These are phyloP conservation scores for Aquilaria sinensis DNA, from an alignment of 345 rosid species.

Conservation along the genomic window DNA sequence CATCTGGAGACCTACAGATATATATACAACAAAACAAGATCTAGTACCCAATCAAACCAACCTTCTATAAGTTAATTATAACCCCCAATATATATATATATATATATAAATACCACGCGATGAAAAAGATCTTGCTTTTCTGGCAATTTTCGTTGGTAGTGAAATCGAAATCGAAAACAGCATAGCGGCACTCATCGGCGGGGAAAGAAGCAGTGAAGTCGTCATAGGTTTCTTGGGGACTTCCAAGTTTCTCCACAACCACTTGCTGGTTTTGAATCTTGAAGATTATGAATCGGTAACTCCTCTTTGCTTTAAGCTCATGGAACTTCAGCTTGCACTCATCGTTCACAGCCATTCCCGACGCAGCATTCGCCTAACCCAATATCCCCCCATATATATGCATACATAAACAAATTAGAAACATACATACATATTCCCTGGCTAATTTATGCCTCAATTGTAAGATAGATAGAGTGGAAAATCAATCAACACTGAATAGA, in stretches of 20 bases:
- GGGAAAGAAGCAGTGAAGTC: conserved; percentile 71
- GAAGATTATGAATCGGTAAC: conserved; percentile 73
- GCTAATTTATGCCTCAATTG: too few species aligned
- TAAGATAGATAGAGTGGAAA: neutral
- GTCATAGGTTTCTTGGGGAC: conserved; percentile 63
- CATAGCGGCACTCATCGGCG: conserved; percentile 82
- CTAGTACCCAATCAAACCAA: too few species aligned
- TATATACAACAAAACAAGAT: too few species aligned
- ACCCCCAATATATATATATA: too few species aligned
- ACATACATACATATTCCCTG: too few species aligned
- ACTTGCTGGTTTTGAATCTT: conserved; percentile 82
- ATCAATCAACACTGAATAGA: neutral
- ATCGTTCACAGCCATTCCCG: conserved; percentile 94
- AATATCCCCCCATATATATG: neutral
- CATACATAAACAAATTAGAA: too few species aligned
- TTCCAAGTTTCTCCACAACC: conserved; percentile 75
- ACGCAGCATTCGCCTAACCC: conserved; percentile 76
- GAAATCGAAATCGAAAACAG: conserved; percentile 88
- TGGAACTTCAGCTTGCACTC: conserved; percentile 82
- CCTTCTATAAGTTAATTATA: too few species aligned
- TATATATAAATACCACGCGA: conserved; percentile 61
- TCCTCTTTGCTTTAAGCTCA: conserved; percentile 86
- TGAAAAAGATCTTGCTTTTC: conserved; percentile 97
- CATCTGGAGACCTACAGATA: conserved; percentile 8
- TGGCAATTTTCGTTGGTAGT: conserved; percentile 82